Percentiles rank a stretch among this genome's conserved stretches.
These are phyloP conservation scores for Gaertneriomyces semiglobifer DNA, from an alignment of 192 early-diverging fungal genomes.

Conservation along the genomic window DNA sequence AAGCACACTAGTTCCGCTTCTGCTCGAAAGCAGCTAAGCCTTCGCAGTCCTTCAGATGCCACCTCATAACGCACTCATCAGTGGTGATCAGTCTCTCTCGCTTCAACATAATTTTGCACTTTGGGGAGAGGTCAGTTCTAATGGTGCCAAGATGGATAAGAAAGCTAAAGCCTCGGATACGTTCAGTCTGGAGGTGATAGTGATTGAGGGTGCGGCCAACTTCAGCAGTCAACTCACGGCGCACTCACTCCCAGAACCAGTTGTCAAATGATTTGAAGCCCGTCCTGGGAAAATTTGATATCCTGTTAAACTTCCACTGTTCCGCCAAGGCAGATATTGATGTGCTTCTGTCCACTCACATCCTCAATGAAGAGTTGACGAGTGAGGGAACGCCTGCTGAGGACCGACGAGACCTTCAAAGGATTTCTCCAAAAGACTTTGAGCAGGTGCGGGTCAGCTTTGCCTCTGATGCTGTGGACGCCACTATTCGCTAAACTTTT, in stretches of 20 bases:
- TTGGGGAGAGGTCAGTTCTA: not conserved
- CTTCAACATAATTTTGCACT: not conserved
- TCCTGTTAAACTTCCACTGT: constrained; percentile 7
- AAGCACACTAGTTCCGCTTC: not conserved
- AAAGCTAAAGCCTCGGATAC: no score
- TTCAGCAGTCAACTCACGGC: no score
- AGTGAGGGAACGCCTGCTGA: not conserved
- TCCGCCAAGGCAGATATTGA: not conserved
- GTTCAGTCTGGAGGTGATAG: no score
- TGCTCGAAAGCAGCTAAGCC: no score
- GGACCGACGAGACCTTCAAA: not conserved
- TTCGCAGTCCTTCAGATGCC: no score
- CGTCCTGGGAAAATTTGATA: constrained; percentile 16
- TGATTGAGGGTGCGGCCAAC: no score
- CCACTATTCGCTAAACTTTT: not conserved
- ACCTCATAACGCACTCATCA: no score
- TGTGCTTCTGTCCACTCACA: constrained; percentile 2
- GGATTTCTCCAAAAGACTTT: constrained; percentile 7
- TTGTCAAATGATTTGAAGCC: not conserved
- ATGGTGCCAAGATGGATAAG: not conserved
- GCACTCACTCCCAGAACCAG: no score
- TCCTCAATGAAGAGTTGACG: constrained; percentile 1
- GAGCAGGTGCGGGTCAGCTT: constrained; percentile 3
- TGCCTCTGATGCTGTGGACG: not conserved
- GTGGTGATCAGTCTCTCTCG: not conserved